Conservation (phyloP, 768 basidiomycete genomes). For the Tulasnella calospora region DNA sequence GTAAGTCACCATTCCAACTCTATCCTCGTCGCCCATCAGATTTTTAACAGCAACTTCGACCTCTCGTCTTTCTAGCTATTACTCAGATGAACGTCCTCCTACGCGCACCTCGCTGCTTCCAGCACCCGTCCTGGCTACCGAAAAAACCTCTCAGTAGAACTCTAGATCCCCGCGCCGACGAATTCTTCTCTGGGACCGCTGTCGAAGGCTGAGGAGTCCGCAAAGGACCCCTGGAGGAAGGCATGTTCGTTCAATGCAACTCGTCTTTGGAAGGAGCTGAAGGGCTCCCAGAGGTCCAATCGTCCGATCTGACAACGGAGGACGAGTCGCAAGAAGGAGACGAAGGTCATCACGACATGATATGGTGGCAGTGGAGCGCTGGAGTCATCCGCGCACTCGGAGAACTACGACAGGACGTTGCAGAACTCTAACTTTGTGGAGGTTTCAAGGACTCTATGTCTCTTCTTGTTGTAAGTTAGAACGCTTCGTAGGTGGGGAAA, state of each 20-base stretch:
- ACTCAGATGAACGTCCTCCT: slow-evolving; percentile 25
- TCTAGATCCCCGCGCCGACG: slow-evolving; percentile 13
- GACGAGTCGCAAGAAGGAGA: not conserved
- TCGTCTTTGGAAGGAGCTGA: not conserved
- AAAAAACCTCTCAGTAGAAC: slow-evolving; percentile 17
- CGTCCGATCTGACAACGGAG: not conserved
- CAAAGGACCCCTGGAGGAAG: slow-evolving; percentile 15
- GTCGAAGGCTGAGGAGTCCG: not conserved
- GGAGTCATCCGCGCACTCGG: slow-evolving; percentile 15
- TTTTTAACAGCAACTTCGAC: too few relatives aligned
- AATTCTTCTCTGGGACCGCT: not conserved
- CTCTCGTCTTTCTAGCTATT: slow-evolving; percentile 6
- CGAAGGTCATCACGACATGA: slow-evolving; percentile 24
- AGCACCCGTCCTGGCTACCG: slow-evolving; percentile 27
- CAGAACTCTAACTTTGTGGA: not conserved
- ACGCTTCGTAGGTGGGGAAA: not conserved
- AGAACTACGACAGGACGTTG: not conserved
- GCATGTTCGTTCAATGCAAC: not conserved
- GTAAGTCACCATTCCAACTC: not conserved
- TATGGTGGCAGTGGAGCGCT: slow-evolving; percentile 29
- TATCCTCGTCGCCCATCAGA: not conserved
- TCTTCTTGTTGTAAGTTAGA: not conserved
- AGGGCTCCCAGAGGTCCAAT: not conserved
- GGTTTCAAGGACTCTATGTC: too few relatives aligned
- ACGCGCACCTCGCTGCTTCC: slow-evolving; percentile 29